Percentiles rank a stretch among this genome's conserved stretches.
Evolutionary conservation across 1,284 basidiomycete genomes (phyloP).

Genomic region (Xerocomus nothofagi): DNA sequence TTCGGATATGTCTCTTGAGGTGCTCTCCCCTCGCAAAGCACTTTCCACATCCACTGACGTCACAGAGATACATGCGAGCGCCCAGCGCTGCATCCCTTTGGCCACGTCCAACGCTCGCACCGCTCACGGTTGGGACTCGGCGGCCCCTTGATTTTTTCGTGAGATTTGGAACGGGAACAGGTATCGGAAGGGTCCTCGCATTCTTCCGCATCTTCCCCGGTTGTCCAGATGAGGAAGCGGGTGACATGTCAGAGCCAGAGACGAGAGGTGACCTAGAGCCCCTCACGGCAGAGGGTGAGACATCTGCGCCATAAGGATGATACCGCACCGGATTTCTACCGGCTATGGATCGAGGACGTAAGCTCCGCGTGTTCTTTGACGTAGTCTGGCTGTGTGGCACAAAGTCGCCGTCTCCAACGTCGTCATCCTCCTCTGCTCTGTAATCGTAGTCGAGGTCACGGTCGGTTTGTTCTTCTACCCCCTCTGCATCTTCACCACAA

Average conservation of each 20-base stretch:
- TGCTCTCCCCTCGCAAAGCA: slow-evolving; percentile 68
- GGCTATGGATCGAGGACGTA: slow-evolving; percentile 37
- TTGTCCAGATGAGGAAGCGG: slow-evolving; percentile 19
- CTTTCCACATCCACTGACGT: slow-evolving; percentile 74
- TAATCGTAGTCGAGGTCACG: slow-evolving; percentile 31
- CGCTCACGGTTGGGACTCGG: slow-evolving; percentile 60
- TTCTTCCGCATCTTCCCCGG: slow-evolving; percentile 39
- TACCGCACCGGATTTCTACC: slow-evolving; percentile 36
- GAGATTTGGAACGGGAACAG: slow-evolving; percentile 68
- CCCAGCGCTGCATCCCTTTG: slow-evolving; percentile 40
- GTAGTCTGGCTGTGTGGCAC: slow-evolving; percentile 31
- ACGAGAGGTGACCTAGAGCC: slow-evolving; percentile 34
- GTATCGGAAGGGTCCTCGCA: slow-evolving; percentile 48
- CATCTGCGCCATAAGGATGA: slow-evolving; percentile 32
- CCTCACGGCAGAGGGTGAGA: slow-evolving; percentile 35
- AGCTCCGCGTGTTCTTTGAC: slow-evolving; percentile 40
- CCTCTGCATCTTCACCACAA: slow-evolving; percentile 32
- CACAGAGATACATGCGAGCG: slow-evolving; percentile 66
- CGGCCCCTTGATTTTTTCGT: slow-evolving; percentile 73
- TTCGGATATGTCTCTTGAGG: slow-evolving; percentile 62
- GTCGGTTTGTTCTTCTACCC: slow-evolving; percentile 21
- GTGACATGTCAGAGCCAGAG: slow-evolving; percentile 31
- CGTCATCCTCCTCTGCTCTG: slow-evolving; percentile 30
- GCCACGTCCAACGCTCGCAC: slow-evolving; percentile 19
- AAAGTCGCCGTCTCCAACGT: slow-evolving; percentile 37